These are phyloP conservation scores for Piper longum DNA, from an alignment of 164 flowering plant genomes.

Conservation along the genomic window DNA sequence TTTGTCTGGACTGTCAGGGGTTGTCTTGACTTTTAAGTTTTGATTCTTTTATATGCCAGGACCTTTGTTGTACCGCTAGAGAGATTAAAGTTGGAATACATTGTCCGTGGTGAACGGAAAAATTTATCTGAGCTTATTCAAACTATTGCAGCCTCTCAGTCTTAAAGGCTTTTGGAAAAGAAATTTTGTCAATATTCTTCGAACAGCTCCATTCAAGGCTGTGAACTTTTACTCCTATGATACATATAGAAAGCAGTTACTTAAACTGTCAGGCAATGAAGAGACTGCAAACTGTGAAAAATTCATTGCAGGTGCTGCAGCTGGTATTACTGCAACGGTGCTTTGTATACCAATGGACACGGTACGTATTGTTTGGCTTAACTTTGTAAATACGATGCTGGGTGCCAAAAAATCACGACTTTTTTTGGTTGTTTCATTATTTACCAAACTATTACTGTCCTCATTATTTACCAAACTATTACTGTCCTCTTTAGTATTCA, in stretches of 20 bases:
- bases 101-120: slow-evolving; percentile 79
- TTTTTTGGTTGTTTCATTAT: too few species aligned
- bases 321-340: slow-evolving; percentile 72
- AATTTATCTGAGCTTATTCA: slow-evolving; percentile 48
- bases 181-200: slow-evolving; percentile 75
- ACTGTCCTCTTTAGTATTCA: background rate
- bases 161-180: slow-evolving; percentile 91
- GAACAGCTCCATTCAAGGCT: slow-evolving; percentile 92
- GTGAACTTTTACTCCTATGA: slow-evolving; percentile 80
- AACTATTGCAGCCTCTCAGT: slow-evolving; percentile 67
- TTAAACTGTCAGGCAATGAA: slow-evolving; percentile 51
- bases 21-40: background rate
- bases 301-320: slow-evolving; percentile 91
- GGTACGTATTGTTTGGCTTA: slow-evolving; percentile 18
- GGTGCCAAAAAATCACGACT: background rate
- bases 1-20: background rate
- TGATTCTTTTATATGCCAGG: slow-evolving; percentile 27
- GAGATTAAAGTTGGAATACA: slow-evolving; percentile 89
- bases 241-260: slow-evolving; percentile 70
- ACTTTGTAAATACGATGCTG: background rate
- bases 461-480: background rate
- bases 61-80: slow-evolving; percentile 88
- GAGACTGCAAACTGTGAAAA: slow-evolving; percentile 73
- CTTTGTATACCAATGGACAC: slow-evolving; percentile 93
- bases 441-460: background rate